Conservation (phyloP, 768 basidiomycete species). For the Naganishia kalamii region DNA sequence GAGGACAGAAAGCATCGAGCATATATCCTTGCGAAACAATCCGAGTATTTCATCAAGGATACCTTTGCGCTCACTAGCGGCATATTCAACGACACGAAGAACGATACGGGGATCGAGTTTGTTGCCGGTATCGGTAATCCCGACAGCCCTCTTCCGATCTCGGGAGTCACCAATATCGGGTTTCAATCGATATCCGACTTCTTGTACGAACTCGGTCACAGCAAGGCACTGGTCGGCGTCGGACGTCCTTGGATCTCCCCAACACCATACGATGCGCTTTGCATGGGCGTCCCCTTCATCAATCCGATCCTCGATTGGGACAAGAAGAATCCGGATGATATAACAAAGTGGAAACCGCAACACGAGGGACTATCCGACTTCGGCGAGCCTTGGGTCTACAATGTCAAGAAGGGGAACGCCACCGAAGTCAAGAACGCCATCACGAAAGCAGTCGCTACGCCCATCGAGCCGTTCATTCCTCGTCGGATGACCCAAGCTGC, state of each 20-base stretch:
- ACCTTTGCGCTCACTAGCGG: conserved; percentile 9
- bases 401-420: not conserved
- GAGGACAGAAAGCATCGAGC: conserved; percentile 12
- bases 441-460: not conserved
- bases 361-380: conserved; percentile 28
- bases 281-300: conserved; percentile 40
- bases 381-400: conserved; percentile 12
- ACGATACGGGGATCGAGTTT: conserved; percentile 21
- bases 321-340: conserved; percentile 29
- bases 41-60: conserved; percentile 15
- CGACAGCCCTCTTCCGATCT: conserved; percentile 1
- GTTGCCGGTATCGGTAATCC: conserved; percentile 21
- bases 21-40: conserved; percentile 24
- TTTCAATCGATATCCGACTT: not conserved
- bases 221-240: conserved; percentile 28
- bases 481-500: conserved; percentile 22
- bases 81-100: conserved; percentile 17
- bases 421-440: not conserved
- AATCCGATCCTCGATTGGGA: conserved; percentile 38
- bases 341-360: conserved; percentile 33
- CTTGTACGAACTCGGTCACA: conserved; percentile 5
- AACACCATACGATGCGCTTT: conserved; percentile 30
- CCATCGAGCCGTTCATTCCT: conserved; percentile 1
- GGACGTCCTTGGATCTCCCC: conserved; percentile 26
- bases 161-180: conserved; percentile 16